phyloP scores from a whole-genome alignment of 495 filamentous ascomycete genomes.

The Xanthoparmelia taractica region DNA sequence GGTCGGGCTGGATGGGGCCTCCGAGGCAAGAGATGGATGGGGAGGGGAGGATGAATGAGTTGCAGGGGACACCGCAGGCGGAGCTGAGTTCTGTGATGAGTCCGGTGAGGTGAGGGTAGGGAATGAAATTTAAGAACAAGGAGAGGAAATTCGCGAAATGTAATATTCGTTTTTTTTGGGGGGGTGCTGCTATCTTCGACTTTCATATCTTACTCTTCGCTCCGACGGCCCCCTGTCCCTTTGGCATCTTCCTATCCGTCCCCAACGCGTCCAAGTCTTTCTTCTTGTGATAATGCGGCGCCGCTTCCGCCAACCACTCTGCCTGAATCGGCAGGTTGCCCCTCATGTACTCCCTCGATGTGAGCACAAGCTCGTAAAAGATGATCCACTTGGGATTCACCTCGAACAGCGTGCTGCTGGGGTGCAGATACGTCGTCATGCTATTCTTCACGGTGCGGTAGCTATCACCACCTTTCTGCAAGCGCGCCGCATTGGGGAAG shows the following conservation, averaged over 20 bases:
- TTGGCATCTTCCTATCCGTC: slow-evolving; percentile 69
- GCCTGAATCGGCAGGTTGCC: slow-evolving; percentile 76
- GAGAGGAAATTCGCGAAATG: too few species aligned
- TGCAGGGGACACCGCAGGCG: not conserved
- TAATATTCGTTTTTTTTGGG: too few species aligned
- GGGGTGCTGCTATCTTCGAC: not conserved
- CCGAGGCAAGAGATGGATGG: not conserved
- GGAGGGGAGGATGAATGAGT: not conserved
- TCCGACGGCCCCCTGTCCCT: slow-evolving; percentile 47
- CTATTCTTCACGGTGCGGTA: slow-evolving; percentile 95
- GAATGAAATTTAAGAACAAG: too few species aligned
- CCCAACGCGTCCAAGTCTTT: slow-evolving; percentile 79
- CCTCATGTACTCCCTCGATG: slow-evolving; percentile 90
- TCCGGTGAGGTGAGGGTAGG: too few species aligned
- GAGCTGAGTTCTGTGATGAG: too few species aligned
- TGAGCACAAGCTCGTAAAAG: slow-evolving; percentile 87
- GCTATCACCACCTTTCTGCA: slow-evolving; percentile 77
- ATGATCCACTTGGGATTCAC: slow-evolving; percentile 82
- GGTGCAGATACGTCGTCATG: slow-evolving; percentile 84
- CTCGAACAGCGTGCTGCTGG: slow-evolving; percentile 72
- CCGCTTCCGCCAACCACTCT: slow-evolving; percentile 83
- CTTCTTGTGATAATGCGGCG: slow-evolving; percentile 93
- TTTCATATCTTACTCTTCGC: slow-evolving; percentile 41
- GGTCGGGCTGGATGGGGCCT: not conserved
- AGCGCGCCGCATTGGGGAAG: slow-evolving; percentile 85